Evolutionary conservation across 441 rosid species (phyloP).

Genomic region (Eruca vesicaria): DNA sequence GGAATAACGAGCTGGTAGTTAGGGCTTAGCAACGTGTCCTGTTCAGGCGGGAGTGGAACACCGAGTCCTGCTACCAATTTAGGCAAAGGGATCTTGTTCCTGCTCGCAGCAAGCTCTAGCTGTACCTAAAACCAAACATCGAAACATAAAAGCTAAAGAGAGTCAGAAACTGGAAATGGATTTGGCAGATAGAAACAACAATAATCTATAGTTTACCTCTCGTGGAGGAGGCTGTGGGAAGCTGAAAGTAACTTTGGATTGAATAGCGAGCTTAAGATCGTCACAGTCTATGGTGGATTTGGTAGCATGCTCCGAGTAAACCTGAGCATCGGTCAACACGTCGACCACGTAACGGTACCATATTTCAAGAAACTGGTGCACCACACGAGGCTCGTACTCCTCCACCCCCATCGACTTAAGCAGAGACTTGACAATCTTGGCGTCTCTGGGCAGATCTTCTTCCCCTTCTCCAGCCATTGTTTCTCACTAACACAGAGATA

Average conservation of each 20-base stretch:
- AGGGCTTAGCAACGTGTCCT: conserved; percentile 70
- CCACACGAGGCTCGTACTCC: conserved; percentile 82
- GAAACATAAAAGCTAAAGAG: not conserved
- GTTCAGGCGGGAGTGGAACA: conserved; percentile 80
- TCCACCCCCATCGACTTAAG: conserved; percentile 92
- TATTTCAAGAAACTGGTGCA: conserved; percentile 81
- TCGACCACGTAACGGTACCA: conserved; percentile 91
- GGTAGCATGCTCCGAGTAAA: conserved; percentile 86
- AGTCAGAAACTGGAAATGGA: no score
- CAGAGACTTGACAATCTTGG: conserved; percentile 74
- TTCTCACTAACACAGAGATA: not conserved
- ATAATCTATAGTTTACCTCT: conserved; percentile 47
- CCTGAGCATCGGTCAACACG: conserved; percentile 80
- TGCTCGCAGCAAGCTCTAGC: conserved; percentile 69
- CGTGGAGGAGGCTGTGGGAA: conserved; percentile 91
- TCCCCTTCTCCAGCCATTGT: conserved; percentile 73
- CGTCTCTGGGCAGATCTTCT: conserved; percentile 80
- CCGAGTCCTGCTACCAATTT: conserved; percentile 66
- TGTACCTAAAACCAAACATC: conserved; percentile 47
- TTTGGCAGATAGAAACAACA: not conserved
- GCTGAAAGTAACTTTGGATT: conserved; percentile 79
- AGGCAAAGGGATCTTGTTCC: conserved; percentile 87
- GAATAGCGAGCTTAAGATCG: conserved; percentile 87
- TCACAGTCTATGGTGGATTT: conserved; percentile 77
- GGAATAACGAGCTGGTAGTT: conserved; percentile 78